These are phyloP conservation scores for Decorospora gaudefroyi DNA, from an alignment of 2,329 filamentous ascomycete genomes.

Conservation along the genomic window DNA sequence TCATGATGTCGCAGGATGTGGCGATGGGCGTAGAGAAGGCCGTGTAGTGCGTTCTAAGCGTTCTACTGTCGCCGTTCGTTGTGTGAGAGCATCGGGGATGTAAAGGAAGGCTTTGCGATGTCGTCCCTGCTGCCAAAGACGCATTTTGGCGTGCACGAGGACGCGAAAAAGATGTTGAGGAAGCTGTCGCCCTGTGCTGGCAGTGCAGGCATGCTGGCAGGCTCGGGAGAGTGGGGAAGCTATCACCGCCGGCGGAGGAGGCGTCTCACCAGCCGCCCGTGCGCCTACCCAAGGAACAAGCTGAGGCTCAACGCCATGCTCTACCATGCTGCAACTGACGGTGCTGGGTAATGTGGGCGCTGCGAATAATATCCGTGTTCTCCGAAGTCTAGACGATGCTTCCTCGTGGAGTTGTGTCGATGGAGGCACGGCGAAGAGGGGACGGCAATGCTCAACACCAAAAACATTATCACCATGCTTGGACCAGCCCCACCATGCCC, in stretches of 20 bases:
- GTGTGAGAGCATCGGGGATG: neutral
- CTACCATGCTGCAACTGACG: neutral
- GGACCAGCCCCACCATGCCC: constrained; percentile 1
- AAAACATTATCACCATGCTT: constrained; percentile 6
- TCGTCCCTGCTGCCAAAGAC: neutral
- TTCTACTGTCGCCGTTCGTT: neutral
- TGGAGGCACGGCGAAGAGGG: neutral
- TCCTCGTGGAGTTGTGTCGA: neutral
- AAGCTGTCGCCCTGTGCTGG: no score
- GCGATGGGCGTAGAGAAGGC: neutral
- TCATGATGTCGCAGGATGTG: no score
- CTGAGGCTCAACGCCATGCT: neutral
- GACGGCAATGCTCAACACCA: constrained; percentile 14
- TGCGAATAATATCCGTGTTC: neutral
- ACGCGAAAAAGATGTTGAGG: neutral
- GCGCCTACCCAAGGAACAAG: neutral
- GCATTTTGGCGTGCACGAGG: neutral
- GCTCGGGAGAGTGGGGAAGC: no score
- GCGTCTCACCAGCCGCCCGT: neutral
- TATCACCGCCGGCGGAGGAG: neutral
- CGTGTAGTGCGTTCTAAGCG: neutral
- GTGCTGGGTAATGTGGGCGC: neutral
- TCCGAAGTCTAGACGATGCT: neutral
- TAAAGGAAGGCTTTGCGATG: neutral
- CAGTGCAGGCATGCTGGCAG: no score